Percentiles rank a stretch among this genome's conserved stretches.
Evolutionary conservation across 129 eudicot species (phyloP).

Genomic region (Centrapalus pauciflorus): DNA sequence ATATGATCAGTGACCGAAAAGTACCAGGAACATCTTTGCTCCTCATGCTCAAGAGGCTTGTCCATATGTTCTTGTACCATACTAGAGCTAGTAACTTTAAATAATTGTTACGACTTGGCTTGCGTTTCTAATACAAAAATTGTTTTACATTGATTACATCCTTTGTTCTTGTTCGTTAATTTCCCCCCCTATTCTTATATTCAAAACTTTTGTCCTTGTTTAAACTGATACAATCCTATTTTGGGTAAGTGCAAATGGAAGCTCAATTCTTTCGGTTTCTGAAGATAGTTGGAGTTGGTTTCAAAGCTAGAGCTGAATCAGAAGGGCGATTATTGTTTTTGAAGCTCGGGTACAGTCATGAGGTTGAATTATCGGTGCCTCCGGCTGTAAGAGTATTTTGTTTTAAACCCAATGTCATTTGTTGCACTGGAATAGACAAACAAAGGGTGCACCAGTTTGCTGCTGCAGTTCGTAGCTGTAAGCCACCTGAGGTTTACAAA

Average conservation of each 20-base stretch:
- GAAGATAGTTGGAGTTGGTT: slow-evolving; percentile 45
- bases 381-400: slow-evolving; percentile 39
- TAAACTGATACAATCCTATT: not conserved
- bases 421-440: slow-evolving; percentile 42
- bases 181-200: not conserved
- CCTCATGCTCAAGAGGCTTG: no score
- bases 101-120: no score
- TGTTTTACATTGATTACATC: no score
- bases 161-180: no score
- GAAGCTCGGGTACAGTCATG: slow-evolving; percentile 40
- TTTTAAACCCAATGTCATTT: slow-evolving; percentile 37
- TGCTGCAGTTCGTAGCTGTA: slow-evolving; percentile 39
- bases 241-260: slow-evolving; percentile 27
- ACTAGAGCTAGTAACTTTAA: no score
- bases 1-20: no score
- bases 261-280: slow-evolving; percentile 42
- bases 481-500: slow-evolving; percentile 42
- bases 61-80: no score
- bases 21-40: no score
- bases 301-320: slow-evolving; percentile 44
- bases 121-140: no score
- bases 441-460: slow-evolving; percentile 45
- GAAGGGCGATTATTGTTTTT: slow-evolving; percentile 38
- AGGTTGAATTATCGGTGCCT: slow-evolving; percentile 36
- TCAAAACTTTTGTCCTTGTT: not conserved